These are phyloP conservation scores for Penicillium bialowiezense DNA, from an alignment of 495 filamentous ascomycete genomes.

Conservation along the genomic window DNA sequence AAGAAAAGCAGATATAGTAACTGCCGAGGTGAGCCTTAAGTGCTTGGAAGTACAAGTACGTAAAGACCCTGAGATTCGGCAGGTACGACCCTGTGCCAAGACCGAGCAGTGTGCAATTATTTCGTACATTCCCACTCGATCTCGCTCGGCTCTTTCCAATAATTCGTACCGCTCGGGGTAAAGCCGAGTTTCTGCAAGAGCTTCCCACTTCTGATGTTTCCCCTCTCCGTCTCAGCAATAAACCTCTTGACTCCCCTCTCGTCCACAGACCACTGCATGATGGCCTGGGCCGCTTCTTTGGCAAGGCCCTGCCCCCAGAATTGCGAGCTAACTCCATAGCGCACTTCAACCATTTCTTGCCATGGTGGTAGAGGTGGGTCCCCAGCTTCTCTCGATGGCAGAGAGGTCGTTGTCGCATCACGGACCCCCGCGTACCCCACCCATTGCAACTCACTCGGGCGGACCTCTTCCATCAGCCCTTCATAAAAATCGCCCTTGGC, in stretches of 20 bases:
- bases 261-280: conserved; percentile 19
- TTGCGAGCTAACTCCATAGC: conserved; percentile 20
- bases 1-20: too few species aligned
- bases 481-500: conserved; percentile 3
- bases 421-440: conserved; percentile 28
- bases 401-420: conserved; percentile 24
- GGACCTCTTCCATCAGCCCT: background rate
- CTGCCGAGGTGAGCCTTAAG: too few species aligned
- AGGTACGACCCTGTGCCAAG: too few species aligned
- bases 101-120: background rate
- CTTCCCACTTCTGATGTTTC: conserved; percentile 18
- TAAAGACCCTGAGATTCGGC: too few species aligned
- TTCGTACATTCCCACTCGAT: conserved; percentile 19
- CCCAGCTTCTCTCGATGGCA: conserved; percentile 12
- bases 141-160: conserved; percentile 28
- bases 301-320: conserved; percentile 23
- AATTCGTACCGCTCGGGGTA: conserved; percentile 18
- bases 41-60: too few species aligned
- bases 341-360: conserved; percentile 25
- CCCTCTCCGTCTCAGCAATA: conserved; percentile 27
- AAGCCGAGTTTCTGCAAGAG: conserved; percentile 25
- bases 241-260: conserved; percentile 23
- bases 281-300: conserved; percentile 18
- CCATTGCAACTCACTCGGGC: conserved; percentile 16
- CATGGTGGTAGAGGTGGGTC: conserved; percentile 20